phyloP scores from a whole-genome alignment of 345 rosid genomes.

The Luvunga scandens region DNA sequence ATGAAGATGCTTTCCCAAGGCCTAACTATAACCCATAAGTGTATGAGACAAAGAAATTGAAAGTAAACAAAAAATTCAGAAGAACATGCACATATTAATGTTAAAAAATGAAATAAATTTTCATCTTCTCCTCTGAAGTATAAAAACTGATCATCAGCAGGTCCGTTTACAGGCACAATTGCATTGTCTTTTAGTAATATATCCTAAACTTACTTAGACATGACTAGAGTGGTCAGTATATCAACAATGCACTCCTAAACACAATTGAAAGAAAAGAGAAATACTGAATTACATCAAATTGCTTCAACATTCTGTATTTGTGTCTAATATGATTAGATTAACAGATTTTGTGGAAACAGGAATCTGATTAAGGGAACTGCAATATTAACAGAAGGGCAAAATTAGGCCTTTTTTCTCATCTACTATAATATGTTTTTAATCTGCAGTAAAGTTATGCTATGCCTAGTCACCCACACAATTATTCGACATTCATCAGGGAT shows the following conservation, averaged over 20 bases:
- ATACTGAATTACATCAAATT: neutral
- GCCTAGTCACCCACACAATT: neutral
- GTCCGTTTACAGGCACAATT: neutral
- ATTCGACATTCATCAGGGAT: neutral
- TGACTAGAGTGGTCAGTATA: neutral
- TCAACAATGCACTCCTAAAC: neutral
- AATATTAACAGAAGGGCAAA: neutral
- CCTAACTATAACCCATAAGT: neutral
- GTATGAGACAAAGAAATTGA: neutral
- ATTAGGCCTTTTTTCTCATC: neutral
- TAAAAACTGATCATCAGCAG: neutral
- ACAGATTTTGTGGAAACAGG: neutral
- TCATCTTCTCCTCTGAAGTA: neutral
- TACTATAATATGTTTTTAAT: neutral
- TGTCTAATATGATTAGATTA: neutral
- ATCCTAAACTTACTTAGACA: neutral
- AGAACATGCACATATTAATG: neutral
- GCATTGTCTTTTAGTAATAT: neutral
- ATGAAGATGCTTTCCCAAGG: neutral
- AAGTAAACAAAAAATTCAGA: neutral
- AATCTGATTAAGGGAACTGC: no score
- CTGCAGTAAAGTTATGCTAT: no score
- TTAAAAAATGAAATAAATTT: neutral
- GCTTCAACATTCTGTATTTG: neutral
- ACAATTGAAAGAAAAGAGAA: no score